Conservation (phyloP, 768 basidiomycete genomes). For the Strobilomyces dryophilus region DNA sequence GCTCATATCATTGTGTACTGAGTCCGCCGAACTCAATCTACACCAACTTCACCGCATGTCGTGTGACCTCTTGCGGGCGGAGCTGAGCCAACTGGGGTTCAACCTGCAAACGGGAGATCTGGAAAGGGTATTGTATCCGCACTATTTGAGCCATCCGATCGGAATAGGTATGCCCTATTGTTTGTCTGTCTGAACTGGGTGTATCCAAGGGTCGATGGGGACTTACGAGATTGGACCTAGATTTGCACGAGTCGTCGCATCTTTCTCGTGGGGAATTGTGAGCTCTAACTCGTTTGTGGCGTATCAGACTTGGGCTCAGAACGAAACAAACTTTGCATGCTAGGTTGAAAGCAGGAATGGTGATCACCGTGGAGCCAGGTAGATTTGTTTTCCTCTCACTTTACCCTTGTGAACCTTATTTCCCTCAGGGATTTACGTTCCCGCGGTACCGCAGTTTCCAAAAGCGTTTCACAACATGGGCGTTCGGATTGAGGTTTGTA, state of each 20-base stretch:
- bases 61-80: constrained; percentile 59
- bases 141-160: constrained; percentile 88
- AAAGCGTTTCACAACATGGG: constrained; percentile 87
- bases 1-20: constrained; percentile 58
- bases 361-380: constrained; percentile 91
- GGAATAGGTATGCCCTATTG: constrained; percentile 63
- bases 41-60: constrained; percentile 77
- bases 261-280: constrained; percentile 53
- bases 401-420: constrained; percentile 1
- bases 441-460: constrained; percentile 73
- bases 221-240: constrained; percentile 35
- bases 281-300: constrained; percentile 21
- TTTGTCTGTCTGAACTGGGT: not conserved
- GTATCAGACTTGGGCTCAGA: constrained; percentile 1
- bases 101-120: constrained; percentile 49
- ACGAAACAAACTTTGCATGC: constrained; percentile 7
- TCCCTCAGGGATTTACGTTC: constrained; percentile 79
- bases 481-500: constrained; percentile 79
- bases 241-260: constrained; percentile 82
- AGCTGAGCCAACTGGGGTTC: constrained; percentile 64
- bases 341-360: constrained; percentile 81
- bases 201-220: constrained; percentile 5
- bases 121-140: constrained; percentile 78
- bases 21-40: constrained; percentile 52
- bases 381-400: constrained; percentile 9